Evolutionary conservation across 2,329 filamentous ascomycete genomes (phyloP).

Genomic region (Hypoxylon sp.): DNA sequence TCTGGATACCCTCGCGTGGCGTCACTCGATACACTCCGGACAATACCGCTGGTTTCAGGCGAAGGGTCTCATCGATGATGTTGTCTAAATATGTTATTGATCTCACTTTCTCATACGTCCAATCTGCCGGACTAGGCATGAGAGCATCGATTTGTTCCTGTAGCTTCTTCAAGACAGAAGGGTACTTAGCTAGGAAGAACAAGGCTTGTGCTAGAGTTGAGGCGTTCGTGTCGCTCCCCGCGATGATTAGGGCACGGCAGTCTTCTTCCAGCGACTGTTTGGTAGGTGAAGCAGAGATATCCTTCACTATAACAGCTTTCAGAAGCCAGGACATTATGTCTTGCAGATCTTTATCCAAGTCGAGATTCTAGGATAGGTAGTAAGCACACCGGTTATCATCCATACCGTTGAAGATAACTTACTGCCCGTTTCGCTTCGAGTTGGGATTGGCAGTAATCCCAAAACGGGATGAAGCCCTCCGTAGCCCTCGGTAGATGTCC

Average conservation of each 20-base stretch:
- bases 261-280: slow-evolving; percentile 52
- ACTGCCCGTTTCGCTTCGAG: slow-evolving; percentile 53
- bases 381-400: background rate
- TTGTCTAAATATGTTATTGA: slow-evolving; percentile 53
- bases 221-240: slow-evolving; percentile 55
- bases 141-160: slow-evolving; percentile 50
- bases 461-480: slow-evolving; percentile 50
- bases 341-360: slow-evolving; percentile 48
- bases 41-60: slow-evolving; percentile 56
- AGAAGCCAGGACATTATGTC: slow-evolving; percentile 58
- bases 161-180: slow-evolving; percentile 49
- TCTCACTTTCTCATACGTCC: slow-evolving; percentile 51
- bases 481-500: slow-evolving; percentile 50
- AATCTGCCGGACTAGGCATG: slow-evolving; percentile 48
- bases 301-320: slow-evolving; percentile 55
- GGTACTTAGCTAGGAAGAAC: slow-evolving; percentile 53
- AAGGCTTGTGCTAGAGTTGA: slow-evolving; percentile 50
- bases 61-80: slow-evolving; percentile 49
- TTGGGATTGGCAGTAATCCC: slow-evolving; percentile 48
- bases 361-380: slow-evolving; percentile 38
- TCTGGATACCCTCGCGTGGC: slow-evolving; percentile 52
- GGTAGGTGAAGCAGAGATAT: slow-evolving; percentile 53
- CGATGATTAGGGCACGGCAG: slow-evolving; percentile 52
- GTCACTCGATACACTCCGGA: slow-evolving; percentile 56
- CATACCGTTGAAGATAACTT: slow-evolving; percentile 1